Base-by-base conservation (phyloP, 805 yeast species). In the Pichia deserticola region DNA sequence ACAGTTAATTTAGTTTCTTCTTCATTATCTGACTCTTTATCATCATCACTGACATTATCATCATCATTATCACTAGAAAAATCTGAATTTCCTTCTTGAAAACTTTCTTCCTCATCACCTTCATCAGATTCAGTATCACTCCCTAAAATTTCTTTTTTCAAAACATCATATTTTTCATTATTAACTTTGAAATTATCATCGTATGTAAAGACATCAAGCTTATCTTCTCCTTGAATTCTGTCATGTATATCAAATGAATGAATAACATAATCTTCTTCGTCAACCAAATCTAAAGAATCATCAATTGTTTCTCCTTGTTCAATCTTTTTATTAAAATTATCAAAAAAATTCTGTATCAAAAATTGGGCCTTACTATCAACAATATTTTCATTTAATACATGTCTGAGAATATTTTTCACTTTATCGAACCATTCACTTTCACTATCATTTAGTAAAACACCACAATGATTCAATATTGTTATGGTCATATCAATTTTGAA, bases 201-300 rank as follows among this genome's bases (percentile, higher is more conserved):
- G 57, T 61, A 72, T 28, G 63, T 60, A 58, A 82, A 85, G 11
- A 49, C 49, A 44, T 82, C 77, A 40, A 84, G 59, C 5, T 64
- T 56, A 44, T 74, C 77, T 29, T 72, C 70, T 1, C 76, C 70
- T 39, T 74, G 68, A 20, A 79, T 60, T 35, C 69, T 65, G 44
- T 76, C 86, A 47, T 78, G 81, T 33, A 86, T 63, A 28, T 74
- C 75, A 5, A 84, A 57, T 45, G 72, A 65, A 59, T 85, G 89
- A 0, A 79, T 72, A 6, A 74, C 66, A 50, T 73, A 74, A 51
- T 84, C 89, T 0, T 79, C 83, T 20, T 78, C 84, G 33, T 79
- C 85, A 0, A 84, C 84, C 44, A 79, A 61, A 62, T 84, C 89
- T 29, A 84, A 66, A 4, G 68, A 79, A 20, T 69, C 67, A 5